These are phyloP conservation scores for Globisporangium polare DNA, from an alignment of 352 stramenopile genomes.

Conservation along the genomic window DNA sequence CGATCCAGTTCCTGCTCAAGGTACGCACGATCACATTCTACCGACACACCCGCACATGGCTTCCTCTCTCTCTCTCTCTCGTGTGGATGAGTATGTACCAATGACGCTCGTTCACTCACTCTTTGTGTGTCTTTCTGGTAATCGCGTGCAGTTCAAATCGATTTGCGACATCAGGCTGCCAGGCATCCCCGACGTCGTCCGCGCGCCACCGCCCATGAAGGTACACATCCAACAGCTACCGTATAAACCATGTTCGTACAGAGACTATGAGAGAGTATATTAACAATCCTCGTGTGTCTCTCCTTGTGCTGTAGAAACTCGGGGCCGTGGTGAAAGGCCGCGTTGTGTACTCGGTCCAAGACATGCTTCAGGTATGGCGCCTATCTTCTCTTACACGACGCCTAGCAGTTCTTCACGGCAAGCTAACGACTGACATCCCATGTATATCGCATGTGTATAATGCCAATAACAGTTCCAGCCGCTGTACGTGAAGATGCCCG, in stretches of 20 bases:
- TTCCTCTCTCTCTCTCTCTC: background rate
- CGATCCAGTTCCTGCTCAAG: conserved; percentile 55
- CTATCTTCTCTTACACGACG: background rate
- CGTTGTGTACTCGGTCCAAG: conserved; percentile 55
- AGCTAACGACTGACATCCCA: background rate
- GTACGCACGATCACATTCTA: conserved; percentile 15
- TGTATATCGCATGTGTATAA: background rate
- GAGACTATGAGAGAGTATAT: background rate
- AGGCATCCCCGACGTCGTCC: conserved; percentile 43
- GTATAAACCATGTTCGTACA: background rate
- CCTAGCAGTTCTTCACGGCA: background rate
- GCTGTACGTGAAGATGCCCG: conserved; percentile 64
- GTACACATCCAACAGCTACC: conserved; percentile 13
- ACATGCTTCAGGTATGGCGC: conserved; percentile 50
- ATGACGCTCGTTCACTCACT: background rate
- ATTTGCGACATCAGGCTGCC: conserved; percentile 42
- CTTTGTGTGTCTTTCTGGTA: background rate
- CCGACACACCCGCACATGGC: too few species aligned
- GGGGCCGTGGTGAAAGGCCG: conserved; percentile 41
- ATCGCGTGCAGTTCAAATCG: conserved; percentile 37
- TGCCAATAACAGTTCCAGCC: conserved; percentile 49
- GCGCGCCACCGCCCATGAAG: conserved; percentile 28
- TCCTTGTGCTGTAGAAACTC: conserved; percentile 29
- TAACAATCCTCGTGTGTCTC: background rate
- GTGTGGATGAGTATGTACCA: background rate